Evolutionary conservation across 225 moss, liverwort and hornwort species (phyloP).

Genomic region (Straminergon stramineum): DNA sequence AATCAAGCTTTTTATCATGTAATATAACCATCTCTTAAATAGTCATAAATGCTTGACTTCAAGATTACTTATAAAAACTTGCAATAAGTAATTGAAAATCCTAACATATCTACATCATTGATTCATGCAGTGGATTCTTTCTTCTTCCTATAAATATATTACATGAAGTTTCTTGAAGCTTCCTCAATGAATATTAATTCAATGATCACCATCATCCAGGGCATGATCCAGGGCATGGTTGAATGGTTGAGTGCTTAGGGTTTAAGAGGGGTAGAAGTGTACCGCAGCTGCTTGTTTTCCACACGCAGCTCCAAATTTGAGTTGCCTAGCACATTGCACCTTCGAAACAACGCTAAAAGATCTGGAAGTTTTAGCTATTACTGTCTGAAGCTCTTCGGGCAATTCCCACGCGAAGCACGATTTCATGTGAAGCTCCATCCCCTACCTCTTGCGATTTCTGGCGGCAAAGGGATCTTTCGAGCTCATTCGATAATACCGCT

Average conservation of each 20-base stretch:
- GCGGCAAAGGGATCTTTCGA: background rate
- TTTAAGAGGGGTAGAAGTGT: background rate
- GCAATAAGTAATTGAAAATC: background rate
- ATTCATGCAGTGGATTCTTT: background rate
- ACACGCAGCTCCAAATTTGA: background rate
- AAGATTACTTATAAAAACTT: background rate
- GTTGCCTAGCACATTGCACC: background rate
- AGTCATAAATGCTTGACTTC: rapidly evolving
- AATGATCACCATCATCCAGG: background rate
- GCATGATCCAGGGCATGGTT: background rate
- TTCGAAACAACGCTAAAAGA: background rate
- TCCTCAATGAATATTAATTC: background rate
- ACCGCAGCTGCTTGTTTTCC: background rate
- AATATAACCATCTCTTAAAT: background rate
- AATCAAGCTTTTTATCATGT: background rate
- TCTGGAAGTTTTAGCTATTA: background rate
- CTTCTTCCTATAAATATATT: background rate
- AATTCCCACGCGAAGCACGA: background rate
- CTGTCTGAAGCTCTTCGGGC: background rate
- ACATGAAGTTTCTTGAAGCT: background rate
- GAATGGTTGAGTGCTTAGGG: too few relatives aligned
- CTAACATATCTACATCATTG: background rate
- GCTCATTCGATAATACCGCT: slow-evolving; percentile 8
- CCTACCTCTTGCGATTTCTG: background rate
- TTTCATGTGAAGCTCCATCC: background rate